A percentile compares a stretch with the other conserved stretches of the same genome.
Conservation (phyloP, 305 asterid genomes). For the Fraxinus dipetala region DNA sequence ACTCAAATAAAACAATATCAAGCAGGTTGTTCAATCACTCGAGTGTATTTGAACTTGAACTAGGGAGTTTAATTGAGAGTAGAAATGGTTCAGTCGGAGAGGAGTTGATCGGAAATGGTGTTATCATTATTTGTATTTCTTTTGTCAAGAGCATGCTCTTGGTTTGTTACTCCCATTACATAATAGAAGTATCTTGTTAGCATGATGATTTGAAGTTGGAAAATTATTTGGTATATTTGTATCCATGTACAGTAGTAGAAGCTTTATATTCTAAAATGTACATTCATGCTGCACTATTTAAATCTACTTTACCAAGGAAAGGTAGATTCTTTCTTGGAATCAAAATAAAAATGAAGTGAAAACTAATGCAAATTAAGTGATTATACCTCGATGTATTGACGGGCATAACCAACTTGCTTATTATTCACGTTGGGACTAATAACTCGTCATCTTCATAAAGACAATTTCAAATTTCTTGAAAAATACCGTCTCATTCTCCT, state of each 20-base stretch:
- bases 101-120: neutral
- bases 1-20: neutral
- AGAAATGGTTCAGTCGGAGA: neutral
- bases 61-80: neutral
- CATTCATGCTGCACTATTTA: neutral
- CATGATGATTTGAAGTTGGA: neutral
- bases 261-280: neutral
- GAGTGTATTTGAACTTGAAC: neutral
- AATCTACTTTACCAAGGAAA: neutral
- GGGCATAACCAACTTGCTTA: neutral
- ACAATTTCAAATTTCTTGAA: neutral
- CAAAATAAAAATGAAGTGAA: neutral
- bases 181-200: neutral
- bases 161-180: neutral
- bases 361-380: neutral
- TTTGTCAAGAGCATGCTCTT: neutral
- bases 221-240: neutral
- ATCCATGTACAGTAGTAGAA: neutral
- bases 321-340: neutral
- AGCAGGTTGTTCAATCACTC: neutral
- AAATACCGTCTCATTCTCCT: neutral
- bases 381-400: neutral
- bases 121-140: neutral
- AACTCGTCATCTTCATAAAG: neutral
- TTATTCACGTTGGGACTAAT: neutral